Evolutionary conservation across 2,329 filamentous ascomycete species (phyloP).

Genomic region (Fusarium ramigenum): DNA sequence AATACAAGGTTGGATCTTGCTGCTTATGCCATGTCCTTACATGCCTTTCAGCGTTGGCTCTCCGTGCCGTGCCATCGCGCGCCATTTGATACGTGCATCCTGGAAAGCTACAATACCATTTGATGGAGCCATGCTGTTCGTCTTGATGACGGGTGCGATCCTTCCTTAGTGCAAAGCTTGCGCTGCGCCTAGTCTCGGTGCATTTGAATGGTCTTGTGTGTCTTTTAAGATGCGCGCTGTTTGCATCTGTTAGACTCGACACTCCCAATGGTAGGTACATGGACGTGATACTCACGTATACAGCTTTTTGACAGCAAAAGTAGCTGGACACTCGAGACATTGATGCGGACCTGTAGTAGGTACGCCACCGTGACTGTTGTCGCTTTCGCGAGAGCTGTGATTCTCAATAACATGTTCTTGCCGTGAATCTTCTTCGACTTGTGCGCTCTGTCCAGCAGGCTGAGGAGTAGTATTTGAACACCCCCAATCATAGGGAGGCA

Average conservation of each 20-base stretch:
- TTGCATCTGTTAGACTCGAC: not conserved
- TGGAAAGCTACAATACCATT: not conserved
- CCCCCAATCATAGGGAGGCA: not conserved
- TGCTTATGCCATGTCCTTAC: not conserved
- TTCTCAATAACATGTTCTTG: not conserved
- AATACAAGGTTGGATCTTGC: not conserved
- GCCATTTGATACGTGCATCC: not conserved
- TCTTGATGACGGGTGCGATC: not conserved
- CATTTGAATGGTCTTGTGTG: not conserved
- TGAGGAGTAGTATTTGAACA: not conserved
- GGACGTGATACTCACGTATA: not conserved
- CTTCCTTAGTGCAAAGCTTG: not conserved
- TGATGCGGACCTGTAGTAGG: not conserved
- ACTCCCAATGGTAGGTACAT: accelerated
- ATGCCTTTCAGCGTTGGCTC: not conserved
- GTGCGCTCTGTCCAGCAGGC: constrained; percentile 7
- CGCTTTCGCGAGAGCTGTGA: not conserved
- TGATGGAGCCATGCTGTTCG: not conserved
- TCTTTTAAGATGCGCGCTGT: not conserved
- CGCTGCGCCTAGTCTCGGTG: not conserved
- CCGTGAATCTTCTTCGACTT: not conserved
- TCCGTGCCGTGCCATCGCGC: not conserved
- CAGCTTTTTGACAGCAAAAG: not conserved
- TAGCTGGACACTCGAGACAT: not conserved
- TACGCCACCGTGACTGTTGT: not conserved